Conservation (phyloP, 2,329 filamentous ascomycete species). For the Thelonectria olida region DNA sequence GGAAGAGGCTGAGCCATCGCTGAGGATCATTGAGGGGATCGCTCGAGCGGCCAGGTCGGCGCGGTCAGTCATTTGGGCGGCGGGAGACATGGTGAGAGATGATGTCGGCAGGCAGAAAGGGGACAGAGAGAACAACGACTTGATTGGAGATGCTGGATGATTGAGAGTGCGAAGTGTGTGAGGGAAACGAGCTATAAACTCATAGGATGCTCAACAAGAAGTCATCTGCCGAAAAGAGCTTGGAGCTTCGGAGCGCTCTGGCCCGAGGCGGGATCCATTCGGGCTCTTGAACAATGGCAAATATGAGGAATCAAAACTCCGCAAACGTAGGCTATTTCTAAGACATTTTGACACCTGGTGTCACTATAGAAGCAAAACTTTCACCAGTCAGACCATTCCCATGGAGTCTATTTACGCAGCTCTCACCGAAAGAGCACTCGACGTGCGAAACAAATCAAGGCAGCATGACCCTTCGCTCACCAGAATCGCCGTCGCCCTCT, state of each 20-base stretch:
- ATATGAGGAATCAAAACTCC: too few relatives aligned
- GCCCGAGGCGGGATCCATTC: constrained; percentile 1
- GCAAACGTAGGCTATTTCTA: too few relatives aligned
- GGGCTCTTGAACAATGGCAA: too few relatives aligned
- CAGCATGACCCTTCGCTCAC: background rate
- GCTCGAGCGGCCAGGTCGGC: constrained; percentile 8
- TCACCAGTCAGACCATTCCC: background rate
- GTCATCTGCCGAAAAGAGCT: background rate
- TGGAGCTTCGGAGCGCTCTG: too few relatives aligned
- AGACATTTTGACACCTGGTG: too few relatives aligned
- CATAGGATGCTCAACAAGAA: background rate
- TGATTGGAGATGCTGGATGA: too few relatives aligned
- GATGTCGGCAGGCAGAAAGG: background rate
- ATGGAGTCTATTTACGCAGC: constrained; percentile 7
- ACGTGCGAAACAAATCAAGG: background rate
- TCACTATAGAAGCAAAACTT: background rate
- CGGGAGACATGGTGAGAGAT: constrained; percentile 6
- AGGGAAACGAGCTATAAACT: background rate
- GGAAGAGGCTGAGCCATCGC: constrained; percentile 17
- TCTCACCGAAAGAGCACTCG: constrained; percentile 1
- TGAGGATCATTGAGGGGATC: constrained; percentile 16
- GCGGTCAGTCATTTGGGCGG: constrained; percentile 5
- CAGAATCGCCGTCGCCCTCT: constrained; percentile 5
- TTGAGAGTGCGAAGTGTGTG: too few relatives aligned
- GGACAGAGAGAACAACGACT: background rate